A percentile compares a stretch with the other conserved stretches of the same genome.
These are phyloP conservation scores for Candida parachauliodes DNA, from an alignment of 805 yeast genomes.

Conservation along the genomic window DNA sequence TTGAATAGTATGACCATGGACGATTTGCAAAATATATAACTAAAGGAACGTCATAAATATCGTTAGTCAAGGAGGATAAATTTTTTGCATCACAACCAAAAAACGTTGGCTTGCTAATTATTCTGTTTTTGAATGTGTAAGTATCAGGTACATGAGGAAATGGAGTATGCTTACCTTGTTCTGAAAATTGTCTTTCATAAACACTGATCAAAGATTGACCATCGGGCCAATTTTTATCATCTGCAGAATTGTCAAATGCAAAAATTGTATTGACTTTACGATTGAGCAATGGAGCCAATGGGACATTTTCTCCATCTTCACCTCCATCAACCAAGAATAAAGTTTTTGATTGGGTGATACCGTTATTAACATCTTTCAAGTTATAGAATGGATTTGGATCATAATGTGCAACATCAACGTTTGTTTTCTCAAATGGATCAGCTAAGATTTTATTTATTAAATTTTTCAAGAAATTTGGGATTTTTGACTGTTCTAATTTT, in stretches of 20 bases:
- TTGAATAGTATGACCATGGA: slow-evolving; percentile 61
- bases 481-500: slow-evolving; percentile 43
- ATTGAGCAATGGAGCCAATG: slow-evolving; percentile 31
- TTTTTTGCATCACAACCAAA: slow-evolving; percentile 77
- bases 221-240: slow-evolving; percentile 32
- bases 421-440: slow-evolving; percentile 18
- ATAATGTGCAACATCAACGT: slow-evolving; percentile 51
- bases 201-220: slow-evolving; percentile 33
- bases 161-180: slow-evolving; percentile 53
- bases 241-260: slow-evolving; percentile 37
- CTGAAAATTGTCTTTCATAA: slow-evolving; percentile 31
- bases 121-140: slow-evolving; percentile 56
- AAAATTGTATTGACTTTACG: slow-evolving; percentile 29
- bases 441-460: slow-evolving; percentile 3
- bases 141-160: slow-evolving; percentile 81
- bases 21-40: slow-evolving; percentile 75
- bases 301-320: slow-evolving; percentile 36
- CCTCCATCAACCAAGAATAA: slow-evolving; percentile 40
- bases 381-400: slow-evolving; percentile 62
- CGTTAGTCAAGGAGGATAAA: slow-evolving; percentile 44
- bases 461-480: slow-evolving; percentile 24
- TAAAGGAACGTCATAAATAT: slow-evolving; percentile 58
- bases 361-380: slow-evolving; percentile 24
- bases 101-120: slow-evolving; percentile 70
- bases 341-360: slow-evolving; percentile 19